Evolutionary conservation across 768 basidiomycete genomes (phyloP), one percentile per base, ranked within the genome.

Genomic region (Tulasnella sp.): DNA sequence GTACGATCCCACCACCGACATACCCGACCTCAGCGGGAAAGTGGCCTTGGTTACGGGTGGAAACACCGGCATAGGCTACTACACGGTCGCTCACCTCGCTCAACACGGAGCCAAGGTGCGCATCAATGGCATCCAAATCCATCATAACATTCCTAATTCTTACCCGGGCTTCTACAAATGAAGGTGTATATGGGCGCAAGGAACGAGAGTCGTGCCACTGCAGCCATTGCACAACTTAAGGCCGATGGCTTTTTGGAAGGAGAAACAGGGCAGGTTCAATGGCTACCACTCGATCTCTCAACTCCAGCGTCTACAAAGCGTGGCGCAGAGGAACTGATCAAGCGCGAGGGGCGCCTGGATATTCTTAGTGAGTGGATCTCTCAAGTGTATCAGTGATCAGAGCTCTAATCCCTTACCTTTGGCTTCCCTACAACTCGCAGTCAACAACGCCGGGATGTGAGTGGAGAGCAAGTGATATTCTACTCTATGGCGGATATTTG

Each of bases 1-100:
- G 25, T 76, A 72, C 63, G 61, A 73, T 31, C 74, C 76, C 0
- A 62, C 64, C 0, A 70, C 60, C 1, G 76, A 78, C 63, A 63
- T 81, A 27, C n/a, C 73, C 2, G 75, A 78, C 63, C 67, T 79
- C 5, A 68, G 66, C 4, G 78, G 77, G 10, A 79, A 79, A 64
- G 77, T 82, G 17, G 66, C 71, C 48, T 68, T 81, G 43, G 76
- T 83, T n/a, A 82, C 80, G 0, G 81, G 81, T 17, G 79, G 75
- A 63, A 82, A 81, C 42, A n/a, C n/a, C n/a, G 78, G 80, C 1
- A 72, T 80, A 15, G 81, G 82, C 0, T 76, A 74, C 62, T 72
- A 72, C 0, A 81, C 78, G 0, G 74, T 80, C 19, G 71, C 73
- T 51, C 34, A 38, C 5, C 15, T 38, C 34, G 34, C 15, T 5